Percentiles rank a stretch among this genome's conserved stretches.
phyloP scores from a whole-genome alignment of 345 rosid genomes.

The Triadica sebifera region DNA sequence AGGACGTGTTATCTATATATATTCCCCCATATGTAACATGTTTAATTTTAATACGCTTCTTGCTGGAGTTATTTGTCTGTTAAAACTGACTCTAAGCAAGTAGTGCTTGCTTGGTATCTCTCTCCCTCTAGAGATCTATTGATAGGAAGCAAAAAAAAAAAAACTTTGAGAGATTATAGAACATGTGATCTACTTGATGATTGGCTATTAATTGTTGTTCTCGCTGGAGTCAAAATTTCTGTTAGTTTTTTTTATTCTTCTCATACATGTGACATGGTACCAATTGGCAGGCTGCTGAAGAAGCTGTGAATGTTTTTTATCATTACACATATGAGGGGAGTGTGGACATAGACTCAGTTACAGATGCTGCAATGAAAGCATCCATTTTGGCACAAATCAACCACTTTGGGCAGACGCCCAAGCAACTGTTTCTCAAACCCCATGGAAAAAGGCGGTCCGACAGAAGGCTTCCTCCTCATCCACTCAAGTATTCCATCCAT shows the following conservation, averaged over 20 bases:
- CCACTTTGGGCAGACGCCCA: slow-evolving; percentile 99
- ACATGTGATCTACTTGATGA: neutral
- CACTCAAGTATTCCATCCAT: slow-evolving; percentile 75
- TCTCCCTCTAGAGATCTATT: neutral
- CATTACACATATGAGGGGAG: slow-evolving; percentile 99
- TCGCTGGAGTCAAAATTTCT: too few species aligned
- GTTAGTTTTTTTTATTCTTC: slow-evolving; percentile 2
- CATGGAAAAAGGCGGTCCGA: slow-evolving; percentile 80
- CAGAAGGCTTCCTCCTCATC: slow-evolving; percentile 77
- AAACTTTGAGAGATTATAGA: neutral
- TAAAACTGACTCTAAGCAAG: neutral
- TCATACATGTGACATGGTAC: slow-evolving; percentile 13
- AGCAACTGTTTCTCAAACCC: slow-evolving; percentile 91
- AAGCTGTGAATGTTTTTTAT: slow-evolving; percentile 96
- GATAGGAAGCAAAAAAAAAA: neutral
- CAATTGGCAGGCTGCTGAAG: slow-evolving; percentile 87
- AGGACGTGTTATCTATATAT: too few species aligned
- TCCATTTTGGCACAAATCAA: slow-evolving; percentile 97
- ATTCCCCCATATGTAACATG: too few species aligned
- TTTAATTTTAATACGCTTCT: neutral
- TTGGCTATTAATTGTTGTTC: neutral
- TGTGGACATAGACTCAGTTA: slow-evolving; percentile 96
- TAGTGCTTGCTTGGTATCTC: neutral
- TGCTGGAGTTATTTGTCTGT: neutral
- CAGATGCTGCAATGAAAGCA: slow-evolving; percentile 99